These are phyloP conservation scores for Exophiala sp. DNA, from an alignment of 2,329 filamentous ascomycete genomes.

Conservation along the genomic window DNA sequence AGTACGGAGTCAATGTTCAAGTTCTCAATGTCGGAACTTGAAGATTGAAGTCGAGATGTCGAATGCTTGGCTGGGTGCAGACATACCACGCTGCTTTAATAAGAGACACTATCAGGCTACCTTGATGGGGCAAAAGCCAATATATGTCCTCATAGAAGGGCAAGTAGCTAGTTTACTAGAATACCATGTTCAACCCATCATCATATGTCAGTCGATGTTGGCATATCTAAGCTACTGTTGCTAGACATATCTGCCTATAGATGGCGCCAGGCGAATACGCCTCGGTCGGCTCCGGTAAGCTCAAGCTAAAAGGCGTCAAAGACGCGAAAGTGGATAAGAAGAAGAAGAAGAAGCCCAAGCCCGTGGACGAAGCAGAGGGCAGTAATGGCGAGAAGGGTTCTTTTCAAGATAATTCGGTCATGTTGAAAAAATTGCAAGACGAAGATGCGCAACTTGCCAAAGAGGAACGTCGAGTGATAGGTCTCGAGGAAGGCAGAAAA, in stretches of 20 bases:
- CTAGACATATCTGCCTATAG: background rate
- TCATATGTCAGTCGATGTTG: background rate
- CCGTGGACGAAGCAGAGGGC: slow-evolving; percentile 19
- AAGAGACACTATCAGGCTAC: too few species aligned
- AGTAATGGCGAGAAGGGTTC: slow-evolving; percentile 1
- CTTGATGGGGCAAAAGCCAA: too few species aligned
- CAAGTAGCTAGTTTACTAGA: too few species aligned
- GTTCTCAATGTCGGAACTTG: background rate
- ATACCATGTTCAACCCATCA: background rate
- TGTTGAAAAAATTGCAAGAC: slow-evolving; percentile 23
- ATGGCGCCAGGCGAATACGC: slow-evolving; percentile 20
- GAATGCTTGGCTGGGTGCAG: background rate
- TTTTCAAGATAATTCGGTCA: slow-evolving; percentile 25
- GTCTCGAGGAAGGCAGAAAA: slow-evolving; percentile 29
- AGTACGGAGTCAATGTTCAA: background rate
- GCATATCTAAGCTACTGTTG: background rate
- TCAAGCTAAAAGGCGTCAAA: slow-evolving; percentile 77
- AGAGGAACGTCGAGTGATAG: slow-evolving; percentile 28
- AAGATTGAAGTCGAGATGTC: background rate
- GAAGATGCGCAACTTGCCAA: slow-evolving; percentile 28
- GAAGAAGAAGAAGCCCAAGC: slow-evolving; percentile 48
- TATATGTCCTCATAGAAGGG: too few species aligned
- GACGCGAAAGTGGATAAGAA: slow-evolving; percentile 42
- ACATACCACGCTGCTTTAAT: too few species aligned
- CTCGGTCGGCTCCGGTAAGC: slow-evolving; percentile 49